Evolutionary conservation across 768 basidiomycete genomes (phyloP).

Genomic region (Leccinum ochraceum): DNA sequence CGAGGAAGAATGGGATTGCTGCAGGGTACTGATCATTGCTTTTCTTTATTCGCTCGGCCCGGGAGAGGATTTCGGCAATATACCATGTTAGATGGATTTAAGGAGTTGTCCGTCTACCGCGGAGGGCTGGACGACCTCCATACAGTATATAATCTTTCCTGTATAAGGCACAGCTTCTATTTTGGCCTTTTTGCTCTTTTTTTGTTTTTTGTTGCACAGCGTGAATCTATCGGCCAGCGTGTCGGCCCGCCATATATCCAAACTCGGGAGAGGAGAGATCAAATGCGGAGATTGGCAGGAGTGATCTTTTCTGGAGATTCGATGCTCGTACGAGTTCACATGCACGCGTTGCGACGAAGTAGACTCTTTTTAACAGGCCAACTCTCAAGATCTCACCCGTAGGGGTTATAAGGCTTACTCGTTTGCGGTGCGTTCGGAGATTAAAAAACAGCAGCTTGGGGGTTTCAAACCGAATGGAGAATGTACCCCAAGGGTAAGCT

Average conservation of each 20-base stretch:
- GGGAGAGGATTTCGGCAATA: not conserved
- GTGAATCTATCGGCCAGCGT: not conserved
- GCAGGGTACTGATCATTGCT: conserved; percentile 63
- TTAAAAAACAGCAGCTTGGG: not conserved
- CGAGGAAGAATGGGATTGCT: conserved; percentile 90
- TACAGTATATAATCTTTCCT: not conserved
- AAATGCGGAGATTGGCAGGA: not conserved
- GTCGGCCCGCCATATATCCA: not conserved
- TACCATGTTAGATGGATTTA: not conserved
- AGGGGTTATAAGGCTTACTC: not conserved
- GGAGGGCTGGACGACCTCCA: not conserved
- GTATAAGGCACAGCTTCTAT: not conserved
- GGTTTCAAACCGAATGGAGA: not conserved
- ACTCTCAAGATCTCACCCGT: not conserved
- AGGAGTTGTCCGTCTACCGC: not conserved
- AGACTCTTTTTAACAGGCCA: not conserved
- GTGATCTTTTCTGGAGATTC: not conserved
- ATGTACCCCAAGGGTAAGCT: not conserved
- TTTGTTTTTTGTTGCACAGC: not conserved
- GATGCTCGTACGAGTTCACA: not conserved
- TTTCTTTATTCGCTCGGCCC: not conserved
- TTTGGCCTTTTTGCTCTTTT: not conserved
- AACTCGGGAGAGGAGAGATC: not conserved
- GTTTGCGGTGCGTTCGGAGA: not conserved
- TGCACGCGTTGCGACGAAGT: not conserved